Conservation (phyloP, 2,329 filamentous ascomycete species). For the Epichloe sibirici region DNA sequence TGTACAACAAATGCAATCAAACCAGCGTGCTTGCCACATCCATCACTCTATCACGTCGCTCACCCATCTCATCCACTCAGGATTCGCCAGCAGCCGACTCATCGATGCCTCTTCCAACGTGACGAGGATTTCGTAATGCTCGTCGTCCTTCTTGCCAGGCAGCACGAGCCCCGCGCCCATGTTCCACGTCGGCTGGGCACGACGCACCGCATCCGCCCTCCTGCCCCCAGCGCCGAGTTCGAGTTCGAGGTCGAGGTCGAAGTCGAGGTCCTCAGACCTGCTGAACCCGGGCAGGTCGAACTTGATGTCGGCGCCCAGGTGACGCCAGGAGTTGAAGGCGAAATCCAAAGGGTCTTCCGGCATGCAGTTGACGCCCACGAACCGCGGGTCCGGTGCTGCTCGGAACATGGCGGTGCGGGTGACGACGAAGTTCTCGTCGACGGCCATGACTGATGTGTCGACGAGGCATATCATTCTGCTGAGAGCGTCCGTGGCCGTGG, state of each 20-base stretch:
- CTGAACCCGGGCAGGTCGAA: conserved; percentile 21
- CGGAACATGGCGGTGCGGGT: conserved; percentile 25
- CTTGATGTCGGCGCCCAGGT: conserved; percentile 28
- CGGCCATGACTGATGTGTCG: conserved; percentile 12
- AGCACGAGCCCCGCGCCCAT: conserved; percentile 21
- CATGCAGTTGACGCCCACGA: conserved; percentile 27
- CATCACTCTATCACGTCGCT: conserved; percentile 6
- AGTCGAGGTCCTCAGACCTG: background rate
- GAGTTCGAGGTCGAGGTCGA: no score
- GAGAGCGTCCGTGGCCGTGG: conserved; percentile 10
- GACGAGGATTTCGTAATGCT: conserved; percentile 18
- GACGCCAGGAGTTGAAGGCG: conserved; percentile 33
- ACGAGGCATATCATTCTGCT: conserved; percentile 18
- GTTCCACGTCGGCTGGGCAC: conserved; percentile 17
- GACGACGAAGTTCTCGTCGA: conserved; percentile 29
- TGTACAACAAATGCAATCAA: no score
- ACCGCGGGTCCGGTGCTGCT: conserved; percentile 25
- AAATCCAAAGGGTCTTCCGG: conserved; percentile 27
- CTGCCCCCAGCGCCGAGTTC: background rate
- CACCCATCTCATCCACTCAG: conserved; percentile 17
- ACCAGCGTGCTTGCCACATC: background rate
- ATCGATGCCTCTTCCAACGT: conserved; percentile 20
- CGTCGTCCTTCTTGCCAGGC: conserved; percentile 14
- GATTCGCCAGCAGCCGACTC: conserved; percentile 14
- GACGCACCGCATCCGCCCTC: conserved; percentile 18